Evolutionary conservation across 2,329 filamentous ascomycete genomes (phyloP).

Genomic region (Ceratocystis diversiconidia): DNA sequence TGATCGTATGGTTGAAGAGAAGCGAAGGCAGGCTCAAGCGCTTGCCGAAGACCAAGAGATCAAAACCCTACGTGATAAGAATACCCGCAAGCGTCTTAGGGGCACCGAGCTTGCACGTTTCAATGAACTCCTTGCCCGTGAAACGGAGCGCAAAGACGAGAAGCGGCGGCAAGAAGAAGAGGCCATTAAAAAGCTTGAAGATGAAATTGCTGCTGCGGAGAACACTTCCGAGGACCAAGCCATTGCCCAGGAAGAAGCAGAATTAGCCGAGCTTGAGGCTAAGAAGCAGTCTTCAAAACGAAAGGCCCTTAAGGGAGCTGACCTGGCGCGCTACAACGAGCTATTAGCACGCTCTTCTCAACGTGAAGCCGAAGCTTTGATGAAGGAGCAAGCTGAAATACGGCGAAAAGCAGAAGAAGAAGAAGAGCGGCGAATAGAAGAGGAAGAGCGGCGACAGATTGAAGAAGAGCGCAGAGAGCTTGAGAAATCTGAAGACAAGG

Average conservation of each 20-base stretch:
- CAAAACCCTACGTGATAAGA: slow-evolving; percentile 6
- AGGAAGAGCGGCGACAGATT: slow-evolving; percentile 12
- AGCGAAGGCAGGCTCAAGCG: slow-evolving; percentile 4
- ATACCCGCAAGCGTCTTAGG: slow-evolving; percentile 2
- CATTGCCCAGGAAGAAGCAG: slow-evolving; percentile 14
- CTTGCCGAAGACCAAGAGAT: slow-evolving; percentile 8
- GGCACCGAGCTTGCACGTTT: slow-evolving; percentile 10
- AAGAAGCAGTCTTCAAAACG: slow-evolving; percentile 12
- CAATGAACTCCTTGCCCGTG: slow-evolving; percentile 7
- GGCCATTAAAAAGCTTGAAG: slow-evolving; percentile 10
- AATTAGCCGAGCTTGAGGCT: slow-evolving; percentile 13
- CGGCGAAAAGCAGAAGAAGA: slow-evolving; percentile 11
- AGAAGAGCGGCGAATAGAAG: slow-evolving; percentile 11
- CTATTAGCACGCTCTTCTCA: slow-evolving; percentile 14
- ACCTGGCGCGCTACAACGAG: slow-evolving; percentile 16
- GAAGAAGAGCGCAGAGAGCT: slow-evolving; percentile 11
- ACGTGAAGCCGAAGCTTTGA: slow-evolving; percentile 12
- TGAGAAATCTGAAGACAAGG: slow-evolving; percentile 7
- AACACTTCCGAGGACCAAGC: slow-evolving; percentile 7
- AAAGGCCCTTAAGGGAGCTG: background rate
- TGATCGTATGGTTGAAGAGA: slow-evolving; percentile 10
- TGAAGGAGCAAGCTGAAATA: slow-evolving; percentile 13
- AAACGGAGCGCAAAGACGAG: background rate
- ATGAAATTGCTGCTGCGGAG: slow-evolving; percentile 13
- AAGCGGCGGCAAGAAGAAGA: slow-evolving; percentile 7